A percentile compares a stretch with the other conserved stretches of the same genome.
Conservation (phyloP, 2,329 filamentous ascomycete genomes). For the Xylaria sp. region DNA sequence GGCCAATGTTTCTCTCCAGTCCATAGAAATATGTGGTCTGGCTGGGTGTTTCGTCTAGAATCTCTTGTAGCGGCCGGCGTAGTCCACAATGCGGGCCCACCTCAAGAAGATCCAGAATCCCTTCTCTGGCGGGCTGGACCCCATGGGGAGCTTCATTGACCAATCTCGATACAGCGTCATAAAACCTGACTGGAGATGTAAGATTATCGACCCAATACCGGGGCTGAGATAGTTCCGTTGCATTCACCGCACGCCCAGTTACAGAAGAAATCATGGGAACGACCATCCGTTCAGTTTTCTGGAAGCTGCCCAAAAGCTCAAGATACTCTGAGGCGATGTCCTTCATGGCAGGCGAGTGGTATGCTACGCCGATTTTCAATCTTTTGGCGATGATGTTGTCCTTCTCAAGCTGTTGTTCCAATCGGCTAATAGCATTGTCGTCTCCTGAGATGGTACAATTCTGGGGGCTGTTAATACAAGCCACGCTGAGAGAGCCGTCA, state of each 20-base stretch:
- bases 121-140: constrained; percentile 30
- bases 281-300: too few relatives aligned
- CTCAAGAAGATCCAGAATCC: constrained; percentile 35
- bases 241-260: constrained; percentile 18
- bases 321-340: constrained; percentile 31
- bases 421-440: constrained; percentile 27
- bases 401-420: constrained; percentile 30
- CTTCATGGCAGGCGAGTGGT: constrained; percentile 33
- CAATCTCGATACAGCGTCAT: constrained; percentile 30
- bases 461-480: constrained; percentile 38
- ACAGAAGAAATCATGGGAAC: constrained; percentile 33
- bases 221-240: constrained; percentile 11
- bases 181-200: constrained; percentile 38
- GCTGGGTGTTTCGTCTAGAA: constrained; percentile 21
- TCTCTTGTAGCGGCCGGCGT: constrained; percentile 34
- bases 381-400: constrained; percentile 36
- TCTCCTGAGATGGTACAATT: constrained; percentile 37
- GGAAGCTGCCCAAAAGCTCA: constrained; percentile 26
- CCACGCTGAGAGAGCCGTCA: constrained; percentile 26
- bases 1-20: constrained; percentile 23
- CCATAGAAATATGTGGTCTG: constrained; percentile 28
- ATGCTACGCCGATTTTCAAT: constrained; percentile 36
- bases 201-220: constrained; percentile 43
- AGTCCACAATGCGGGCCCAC: constrained; percentile 38
- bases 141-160: constrained; percentile 24